These are phyloP conservation scores for Neonectria sp. DNA, from an alignment of 2,329 filamentous ascomycete genomes.

Conservation along the genomic window DNA sequence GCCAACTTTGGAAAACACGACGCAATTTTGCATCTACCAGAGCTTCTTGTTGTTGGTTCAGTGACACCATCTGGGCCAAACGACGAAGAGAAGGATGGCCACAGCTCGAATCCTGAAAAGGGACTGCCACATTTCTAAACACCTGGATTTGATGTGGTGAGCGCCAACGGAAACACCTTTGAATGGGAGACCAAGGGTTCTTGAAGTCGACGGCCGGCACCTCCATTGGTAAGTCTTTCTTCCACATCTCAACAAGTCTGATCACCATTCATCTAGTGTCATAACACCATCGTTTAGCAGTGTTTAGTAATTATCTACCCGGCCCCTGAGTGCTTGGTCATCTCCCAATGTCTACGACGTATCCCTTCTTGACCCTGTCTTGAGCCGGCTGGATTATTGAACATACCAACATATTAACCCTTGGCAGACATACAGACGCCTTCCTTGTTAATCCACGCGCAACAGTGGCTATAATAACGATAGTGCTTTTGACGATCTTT, in stretches of 20 bases:
- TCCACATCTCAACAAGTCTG: not conserved
- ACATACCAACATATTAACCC: too few relatives aligned
- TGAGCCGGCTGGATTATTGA: too few relatives aligned
- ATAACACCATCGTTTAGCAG: too few relatives aligned
- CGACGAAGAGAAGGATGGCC: not conserved
- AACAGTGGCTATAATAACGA: too few relatives aligned
- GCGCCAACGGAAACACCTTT: slow-evolving; percentile 1
- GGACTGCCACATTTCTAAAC: slow-evolving; percentile 14
- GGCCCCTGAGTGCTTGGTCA: too few relatives aligned
- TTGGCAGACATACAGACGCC: too few relatives aligned
- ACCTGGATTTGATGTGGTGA: not conserved
- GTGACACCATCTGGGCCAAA: not conserved
- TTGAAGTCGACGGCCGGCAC: not conserved
- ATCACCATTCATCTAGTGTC: too few relatives aligned
- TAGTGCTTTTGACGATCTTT: too few relatives aligned
- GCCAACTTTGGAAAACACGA: not conserved
- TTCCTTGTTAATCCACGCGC: too few relatives aligned
- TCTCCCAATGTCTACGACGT: too few relatives aligned
- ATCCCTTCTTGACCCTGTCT: too few relatives aligned
- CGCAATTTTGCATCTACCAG: not conserved
- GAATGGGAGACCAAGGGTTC: not conserved
- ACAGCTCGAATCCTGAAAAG: not conserved
- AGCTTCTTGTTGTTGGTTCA: slow-evolving; percentile 6
- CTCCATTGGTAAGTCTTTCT: not conserved
- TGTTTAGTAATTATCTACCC: too few relatives aligned